These are phyloP conservation scores for Pichia sp. DNA, from an alignment of 1,139 yeast species.

Conservation along the genomic window DNA sequence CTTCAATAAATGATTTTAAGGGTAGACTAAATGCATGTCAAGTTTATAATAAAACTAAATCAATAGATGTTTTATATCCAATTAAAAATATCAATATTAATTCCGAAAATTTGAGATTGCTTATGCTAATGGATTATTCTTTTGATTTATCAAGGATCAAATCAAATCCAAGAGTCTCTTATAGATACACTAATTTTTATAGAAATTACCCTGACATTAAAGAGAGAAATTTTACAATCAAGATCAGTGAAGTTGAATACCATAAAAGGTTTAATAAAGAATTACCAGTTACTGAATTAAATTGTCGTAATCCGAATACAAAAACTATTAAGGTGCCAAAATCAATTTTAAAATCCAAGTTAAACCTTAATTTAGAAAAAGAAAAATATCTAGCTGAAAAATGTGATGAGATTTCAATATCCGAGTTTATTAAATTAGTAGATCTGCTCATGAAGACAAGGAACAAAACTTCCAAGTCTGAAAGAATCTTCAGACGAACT, in stretches of 20 bases:
- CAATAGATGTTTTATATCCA: background rate
- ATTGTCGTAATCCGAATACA: background rate
- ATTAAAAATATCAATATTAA: background rate
- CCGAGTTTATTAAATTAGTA: background rate
- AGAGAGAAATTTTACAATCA: background rate
- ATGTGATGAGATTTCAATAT: background rate
- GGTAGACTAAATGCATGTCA: background rate
- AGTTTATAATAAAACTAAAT: background rate
- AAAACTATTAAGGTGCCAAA: background rate
- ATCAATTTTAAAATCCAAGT: background rate
- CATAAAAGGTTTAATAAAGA: background rate
- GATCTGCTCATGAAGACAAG: background rate
- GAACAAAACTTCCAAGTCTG: background rate
- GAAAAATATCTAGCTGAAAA: background rate
- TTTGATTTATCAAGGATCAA: slow-evolving; percentile 1
- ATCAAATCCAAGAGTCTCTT: background rate
- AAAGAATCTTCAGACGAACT: background rate
- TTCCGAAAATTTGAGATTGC: background rate
- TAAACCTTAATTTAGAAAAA: background rate
- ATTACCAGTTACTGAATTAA: background rate
- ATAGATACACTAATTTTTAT: background rate
- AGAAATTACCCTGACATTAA: background rate
- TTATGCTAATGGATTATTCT: slow-evolving; percentile 1
- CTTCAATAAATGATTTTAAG: background rate
- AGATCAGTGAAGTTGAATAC: background rate